Evolutionary conservation across 192 early-diverging fungal species (phyloP).

Genomic region (Backusella westeae): DNA sequence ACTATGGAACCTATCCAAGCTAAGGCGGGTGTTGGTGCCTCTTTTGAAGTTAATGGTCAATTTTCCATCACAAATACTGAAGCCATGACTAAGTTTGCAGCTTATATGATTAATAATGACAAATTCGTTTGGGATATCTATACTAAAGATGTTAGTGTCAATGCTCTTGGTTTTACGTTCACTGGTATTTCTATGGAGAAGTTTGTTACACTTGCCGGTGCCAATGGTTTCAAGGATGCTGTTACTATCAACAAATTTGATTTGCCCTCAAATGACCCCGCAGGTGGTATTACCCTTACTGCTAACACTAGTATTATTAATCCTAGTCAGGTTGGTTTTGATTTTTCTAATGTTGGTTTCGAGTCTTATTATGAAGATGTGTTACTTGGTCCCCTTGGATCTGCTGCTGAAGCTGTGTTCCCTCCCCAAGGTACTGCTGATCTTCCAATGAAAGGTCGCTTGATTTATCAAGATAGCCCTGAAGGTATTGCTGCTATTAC

Average conservation of each 20-base stretch:
- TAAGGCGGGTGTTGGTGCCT: slow-evolving; percentile 44
- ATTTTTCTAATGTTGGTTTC: slow-evolving; percentile 47
- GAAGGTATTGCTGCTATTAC: slow-evolving; percentile 45
- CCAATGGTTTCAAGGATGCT: slow-evolving; percentile 37
- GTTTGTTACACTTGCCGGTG: slow-evolving; percentile 43
- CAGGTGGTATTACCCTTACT: slow-evolving; percentile 60
- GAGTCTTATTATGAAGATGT: slow-evolving; percentile 41
- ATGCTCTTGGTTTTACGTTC: slow-evolving; percentile 47
- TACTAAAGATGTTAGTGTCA: slow-evolving; percentile 43
- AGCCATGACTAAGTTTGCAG: slow-evolving; percentile 45
- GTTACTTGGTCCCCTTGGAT: slow-evolving; percentile 47
- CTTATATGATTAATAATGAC: slow-evolving; percentile 45
- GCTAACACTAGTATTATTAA: slow-evolving; percentile 63
- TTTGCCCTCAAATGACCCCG: slow-evolving; percentile 50
- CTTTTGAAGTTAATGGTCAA: slow-evolving; percentile 33
- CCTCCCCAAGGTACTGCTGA: slow-evolving; percentile 26
- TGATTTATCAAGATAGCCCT: slow-evolving; percentile 46
- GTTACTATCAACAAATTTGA: slow-evolving; percentile 42
- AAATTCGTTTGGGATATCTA: slow-evolving; percentile 44
- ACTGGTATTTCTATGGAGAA: slow-evolving; percentile 47
- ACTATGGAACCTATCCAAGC: slow-evolving; percentile 39
- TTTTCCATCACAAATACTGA: slow-evolving; percentile 41
- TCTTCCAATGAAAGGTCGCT: slow-evolving; percentile 47
- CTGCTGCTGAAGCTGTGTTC: slow-evolving; percentile 49
- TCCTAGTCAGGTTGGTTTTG: slow-evolving; percentile 53